These are phyloP conservation scores for Salvia splendens DNA, from an alignment of 257 asterid species.

Conservation along the genomic window DNA sequence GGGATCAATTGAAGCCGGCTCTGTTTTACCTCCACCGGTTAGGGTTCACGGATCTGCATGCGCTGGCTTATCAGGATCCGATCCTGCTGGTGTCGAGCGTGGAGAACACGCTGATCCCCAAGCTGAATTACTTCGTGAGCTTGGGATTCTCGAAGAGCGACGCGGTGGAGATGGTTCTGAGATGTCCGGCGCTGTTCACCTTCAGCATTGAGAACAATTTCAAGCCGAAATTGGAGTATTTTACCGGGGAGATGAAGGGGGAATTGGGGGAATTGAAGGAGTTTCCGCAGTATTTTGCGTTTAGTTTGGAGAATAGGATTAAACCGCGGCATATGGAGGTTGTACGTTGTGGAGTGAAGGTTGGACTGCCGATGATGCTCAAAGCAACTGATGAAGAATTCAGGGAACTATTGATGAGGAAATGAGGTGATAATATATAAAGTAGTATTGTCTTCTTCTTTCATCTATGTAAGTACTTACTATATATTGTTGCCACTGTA, in stretches of 20 bases:
- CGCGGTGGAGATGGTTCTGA: conserved; percentile 65
- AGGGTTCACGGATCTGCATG: conserved; percentile 58
- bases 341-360: conserved; percentile 46
- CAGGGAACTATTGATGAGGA: conserved; percentile 46
- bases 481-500: conserved; percentile 16
- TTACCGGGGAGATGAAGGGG: conserved; percentile 60
- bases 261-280: conserved; percentile 57
- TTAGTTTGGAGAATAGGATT: conserved; percentile 85
- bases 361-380: conserved; percentile 69
- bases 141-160: conserved; percentile 62
- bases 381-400: conserved; percentile 71
- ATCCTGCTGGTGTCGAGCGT: conserved; percentile 76
- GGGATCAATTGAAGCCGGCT: conserved; percentile 81
- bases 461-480: neutral
- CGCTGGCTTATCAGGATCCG: conserved; percentile 71
- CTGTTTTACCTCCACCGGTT: conserved; percentile 68
- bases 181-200: conserved; percentile 82
- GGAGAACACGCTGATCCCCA: conserved; percentile 79
- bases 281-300: conserved; percentile 83
- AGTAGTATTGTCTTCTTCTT: neutral
- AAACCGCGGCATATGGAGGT: conserved; percentile 62
- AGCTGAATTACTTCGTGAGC: conserved; percentile 53
- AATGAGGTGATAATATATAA: conserved; percentile 5
- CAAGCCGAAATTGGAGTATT: conserved; percentile 78
- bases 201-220: conserved; percentile 80